Evolutionary conservation across 2,329 filamentous ascomycete genomes (phyloP).

Genomic region (Phialophora tarda): DNA sequence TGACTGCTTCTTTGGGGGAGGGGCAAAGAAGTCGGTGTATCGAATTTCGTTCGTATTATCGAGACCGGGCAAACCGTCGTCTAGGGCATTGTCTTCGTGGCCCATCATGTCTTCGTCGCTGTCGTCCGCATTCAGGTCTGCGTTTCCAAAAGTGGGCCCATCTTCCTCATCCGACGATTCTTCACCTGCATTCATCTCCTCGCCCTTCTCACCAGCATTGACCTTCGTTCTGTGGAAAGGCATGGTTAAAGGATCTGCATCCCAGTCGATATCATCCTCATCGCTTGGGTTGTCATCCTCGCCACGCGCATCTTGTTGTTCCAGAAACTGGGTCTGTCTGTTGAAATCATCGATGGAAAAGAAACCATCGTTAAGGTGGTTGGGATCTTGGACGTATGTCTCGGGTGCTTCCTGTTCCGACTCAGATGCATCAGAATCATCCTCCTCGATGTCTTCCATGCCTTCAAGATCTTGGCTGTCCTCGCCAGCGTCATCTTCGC

Average conservation of each 20-base stretch:
- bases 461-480: slow-evolving; percentile 44
- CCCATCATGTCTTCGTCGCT: slow-evolving; percentile 65
- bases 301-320: slow-evolving; percentile 80
- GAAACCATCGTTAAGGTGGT: slow-evolving; percentile 94
- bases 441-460: slow-evolving; percentile 41
- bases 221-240: slow-evolving; percentile 42
- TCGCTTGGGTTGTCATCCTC: slow-evolving; percentile 78
- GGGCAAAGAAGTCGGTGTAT: slow-evolving; percentile 93
- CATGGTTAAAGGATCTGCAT: slow-evolving; percentile 69
- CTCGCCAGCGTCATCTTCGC: slow-evolving; percentile 34
- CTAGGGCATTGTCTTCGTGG: slow-evolving; percentile 58
- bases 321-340: slow-evolving; percentile 85
- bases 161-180: slow-evolving; percentile 72
- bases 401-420: slow-evolving; percentile 51
- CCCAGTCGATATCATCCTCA: slow-evolving; percentile 88
- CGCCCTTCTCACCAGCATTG: slow-evolving; percentile 25
- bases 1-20: slow-evolving; percentile 73
- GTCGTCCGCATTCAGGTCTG: slow-evolving; percentile 72
- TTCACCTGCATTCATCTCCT: slow-evolving; percentile 46
- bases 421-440: slow-evolving; percentile 38
- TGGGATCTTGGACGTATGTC: slow-evolving; percentile 71
- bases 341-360: slow-evolving; percentile 99
- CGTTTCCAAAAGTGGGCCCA: slow-evolving; percentile 82
- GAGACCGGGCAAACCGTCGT: slow-evolving; percentile 61
- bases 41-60: slow-evolving; percentile 85